These are phyloP conservation scores for Hyaloperonospora brassicae DNA, from an alignment of 352 stramenopile genomes.

Conservation along the genomic window DNA sequence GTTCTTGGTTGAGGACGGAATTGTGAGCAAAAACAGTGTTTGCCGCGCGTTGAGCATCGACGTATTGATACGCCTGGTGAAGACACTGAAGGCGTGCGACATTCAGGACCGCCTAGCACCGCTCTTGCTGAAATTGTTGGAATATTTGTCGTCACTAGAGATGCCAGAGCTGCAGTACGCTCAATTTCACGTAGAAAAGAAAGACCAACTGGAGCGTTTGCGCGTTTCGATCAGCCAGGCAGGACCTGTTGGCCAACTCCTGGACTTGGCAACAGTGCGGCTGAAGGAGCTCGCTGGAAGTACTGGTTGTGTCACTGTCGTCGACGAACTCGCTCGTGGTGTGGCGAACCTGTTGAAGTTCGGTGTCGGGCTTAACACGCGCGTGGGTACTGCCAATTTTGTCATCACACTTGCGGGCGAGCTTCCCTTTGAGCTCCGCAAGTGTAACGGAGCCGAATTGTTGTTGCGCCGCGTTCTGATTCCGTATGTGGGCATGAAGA, in stretches of 20 bases:
- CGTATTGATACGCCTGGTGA: conserved; percentile 61
- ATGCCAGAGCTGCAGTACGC: conserved; percentile 80
- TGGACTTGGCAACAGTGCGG: conserved; percentile 48
- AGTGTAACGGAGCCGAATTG: conserved; percentile 48
- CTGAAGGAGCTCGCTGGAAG: conserved; percentile 46
- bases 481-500: conserved; percentile 49
- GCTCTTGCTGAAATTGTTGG: conserved; percentile 56
- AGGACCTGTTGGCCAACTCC: conserved; percentile 62
- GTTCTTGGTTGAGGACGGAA: conserved; percentile 61
- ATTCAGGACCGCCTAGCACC: conserved; percentile 50
- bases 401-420: conserved; percentile 56
- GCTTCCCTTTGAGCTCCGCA: conserved; percentile 62
- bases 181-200: conserved; percentile 82
- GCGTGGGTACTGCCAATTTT: conserved; percentile 73
- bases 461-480: conserved; percentile 49
- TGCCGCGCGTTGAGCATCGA: conserved; percentile 66
- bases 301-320: conserved; percentile 34
- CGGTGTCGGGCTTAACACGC: conserved; percentile 74
- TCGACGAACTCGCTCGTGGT: conserved; percentile 44
- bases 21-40: conserved; percentile 57
- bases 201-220: conserved; percentile 71
- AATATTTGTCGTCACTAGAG: conserved; percentile 77
- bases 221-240: conserved; percentile 69
- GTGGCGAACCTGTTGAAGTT: conserved; percentile 56
- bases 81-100: conserved; percentile 41